phyloP scores from a whole-genome alignment of 768 basidiomycete genomes.

The Boletus subparvulus region DNA sequence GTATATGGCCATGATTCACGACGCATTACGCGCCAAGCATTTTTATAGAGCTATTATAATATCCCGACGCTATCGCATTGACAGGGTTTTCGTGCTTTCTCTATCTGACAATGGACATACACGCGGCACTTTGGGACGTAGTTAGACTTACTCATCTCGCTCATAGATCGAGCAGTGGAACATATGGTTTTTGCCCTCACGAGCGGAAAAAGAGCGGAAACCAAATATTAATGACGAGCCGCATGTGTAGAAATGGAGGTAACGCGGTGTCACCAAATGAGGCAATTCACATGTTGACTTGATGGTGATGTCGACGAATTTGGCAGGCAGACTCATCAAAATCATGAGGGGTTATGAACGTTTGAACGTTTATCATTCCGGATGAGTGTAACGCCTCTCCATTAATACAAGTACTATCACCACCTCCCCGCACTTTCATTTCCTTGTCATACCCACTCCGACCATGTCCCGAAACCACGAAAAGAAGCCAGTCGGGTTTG shows the following conservation, averaged over 20 bases:
- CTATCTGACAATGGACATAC: conserved; percentile 1
- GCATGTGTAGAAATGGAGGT: conserved; percentile 3
- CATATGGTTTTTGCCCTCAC: background rate
- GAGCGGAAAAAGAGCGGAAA: conserved; percentile 27
- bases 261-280: conserved; percentile 18
- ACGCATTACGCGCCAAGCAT: conserved; percentile 10
- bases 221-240: too few relatives aligned
- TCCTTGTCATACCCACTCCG: background rate
- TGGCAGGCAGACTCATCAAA: conserved; percentile 4
- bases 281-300: conserved; percentile 32
- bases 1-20: background rate
- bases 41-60: conserved; percentile 23
- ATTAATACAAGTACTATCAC: background rate
- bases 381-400: background rate
- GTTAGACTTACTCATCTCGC: conserved; percentile 1
- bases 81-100: conserved; percentile 11
- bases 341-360: conserved; percentile 21
- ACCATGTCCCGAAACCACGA: conserved; percentile 54
- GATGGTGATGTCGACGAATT: background rate
- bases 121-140: background rate
- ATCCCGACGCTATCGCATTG: conserved; percentile 11
- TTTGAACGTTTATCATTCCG: background rate
- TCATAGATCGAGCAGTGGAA: conserved; percentile 4
- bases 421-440: background rate
- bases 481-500: conserved; percentile 80